Evolutionary conservation across 495 filamentous ascomycete genomes (phyloP).

Genomic region (Cercophora samala): DNA sequence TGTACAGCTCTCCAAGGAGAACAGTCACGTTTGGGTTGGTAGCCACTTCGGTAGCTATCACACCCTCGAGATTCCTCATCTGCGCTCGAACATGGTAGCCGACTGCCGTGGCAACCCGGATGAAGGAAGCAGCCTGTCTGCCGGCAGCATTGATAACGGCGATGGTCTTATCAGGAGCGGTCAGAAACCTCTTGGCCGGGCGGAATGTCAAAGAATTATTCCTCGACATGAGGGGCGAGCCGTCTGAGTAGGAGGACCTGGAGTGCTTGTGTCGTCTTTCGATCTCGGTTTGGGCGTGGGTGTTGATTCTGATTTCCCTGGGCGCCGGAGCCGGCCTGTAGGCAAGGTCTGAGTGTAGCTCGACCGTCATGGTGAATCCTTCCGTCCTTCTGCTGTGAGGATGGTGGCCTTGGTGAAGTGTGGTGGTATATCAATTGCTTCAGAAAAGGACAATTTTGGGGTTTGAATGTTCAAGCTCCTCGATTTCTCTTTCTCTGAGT

Average conservation of each 20-base stretch:
- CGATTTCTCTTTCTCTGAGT: not conserved
- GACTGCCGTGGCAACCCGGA: conserved; percentile 85
- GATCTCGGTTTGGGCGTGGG: conserved; percentile 28
- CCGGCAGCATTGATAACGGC: conserved; percentile 91
- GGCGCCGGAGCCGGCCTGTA: conserved; percentile 38
- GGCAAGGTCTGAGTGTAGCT: conserved; percentile 39
- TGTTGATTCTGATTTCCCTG: conserved; percentile 36
- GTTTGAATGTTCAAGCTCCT: not conserved
- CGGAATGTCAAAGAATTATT: conserved; percentile 50
- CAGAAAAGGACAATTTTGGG: not conserved
- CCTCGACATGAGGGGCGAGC: conserved; percentile 47
- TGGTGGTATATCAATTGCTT: not conserved
- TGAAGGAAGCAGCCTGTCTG: conserved; percentile 88
- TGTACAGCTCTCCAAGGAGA: conserved; percentile 76
- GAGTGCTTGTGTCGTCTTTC: conserved; percentile 49
- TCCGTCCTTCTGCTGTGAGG: not conserved
- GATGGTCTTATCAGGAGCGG: conserved; percentile 68
- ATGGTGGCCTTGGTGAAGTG: not conserved
- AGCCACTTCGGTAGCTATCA: conserved; percentile 79
- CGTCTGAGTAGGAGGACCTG: conserved; percentile 51
- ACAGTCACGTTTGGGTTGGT: conserved; percentile 79
- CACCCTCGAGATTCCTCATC: conserved; percentile 73
- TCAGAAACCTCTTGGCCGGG: conserved; percentile 50
- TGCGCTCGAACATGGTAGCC: conserved; percentile 90
- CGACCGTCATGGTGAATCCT: conserved; percentile 3